phyloP scores from a whole-genome alignment of 441 rosid species.

The Populus hybrid region DNA sequence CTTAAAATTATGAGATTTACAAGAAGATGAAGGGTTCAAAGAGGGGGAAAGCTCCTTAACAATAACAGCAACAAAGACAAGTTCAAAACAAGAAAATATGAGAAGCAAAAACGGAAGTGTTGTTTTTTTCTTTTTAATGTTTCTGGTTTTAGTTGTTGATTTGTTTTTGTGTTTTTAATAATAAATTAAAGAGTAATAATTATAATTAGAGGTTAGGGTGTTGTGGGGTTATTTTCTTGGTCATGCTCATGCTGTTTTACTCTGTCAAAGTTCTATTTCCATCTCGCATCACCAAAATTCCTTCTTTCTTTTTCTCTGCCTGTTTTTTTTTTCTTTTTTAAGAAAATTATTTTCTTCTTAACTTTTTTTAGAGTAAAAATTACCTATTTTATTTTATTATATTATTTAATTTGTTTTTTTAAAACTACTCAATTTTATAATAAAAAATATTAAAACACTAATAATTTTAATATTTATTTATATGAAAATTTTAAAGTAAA shows the following conservation, averaged over 20 bases:
- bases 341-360: background rate
- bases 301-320: background rate
- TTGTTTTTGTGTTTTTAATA: background rate
- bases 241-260: slow-evolving; percentile 4
- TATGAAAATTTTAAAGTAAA: too few species aligned
- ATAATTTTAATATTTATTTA: too few species aligned
- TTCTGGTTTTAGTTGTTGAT: background rate
- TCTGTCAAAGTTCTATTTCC: background rate
- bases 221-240: background rate
- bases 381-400: too few species aligned
- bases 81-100: slow-evolving; percentile 12
- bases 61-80: background rate
- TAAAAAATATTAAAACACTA: too few species aligned
- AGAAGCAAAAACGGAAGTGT: background rate
- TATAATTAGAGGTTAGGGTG: background rate
- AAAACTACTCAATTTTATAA: too few species aligned
- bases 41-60: background rate
- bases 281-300: background rate
- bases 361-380: background rate
- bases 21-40: slow-evolving; percentile 8
- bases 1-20: background rate
- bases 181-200: too few species aligned
- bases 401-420: too few species aligned
- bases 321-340: background rate
- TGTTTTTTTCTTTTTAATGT: background rate